A percentile compares a stretch with the other conserved stretches of the same genome.
phyloP scores from a whole-genome alignment of 768 basidiomycete genomes.

The Calocybe cyanea region DNA sequence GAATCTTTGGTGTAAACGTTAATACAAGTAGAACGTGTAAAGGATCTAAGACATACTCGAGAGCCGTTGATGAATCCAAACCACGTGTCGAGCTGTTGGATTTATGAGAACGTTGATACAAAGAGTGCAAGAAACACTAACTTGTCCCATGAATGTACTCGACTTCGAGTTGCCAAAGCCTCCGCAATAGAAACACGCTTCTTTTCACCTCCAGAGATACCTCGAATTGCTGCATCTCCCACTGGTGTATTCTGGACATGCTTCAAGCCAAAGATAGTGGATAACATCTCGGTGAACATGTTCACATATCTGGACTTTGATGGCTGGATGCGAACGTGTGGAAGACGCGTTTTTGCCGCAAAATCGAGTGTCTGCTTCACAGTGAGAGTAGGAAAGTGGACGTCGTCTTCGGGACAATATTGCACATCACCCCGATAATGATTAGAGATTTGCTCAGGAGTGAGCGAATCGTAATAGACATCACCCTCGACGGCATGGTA shows the following conservation, averaged over 20 bases:
- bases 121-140: slow-evolving; percentile 24
- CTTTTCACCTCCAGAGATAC: slow-evolving; percentile 75
- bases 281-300: slow-evolving; percentile 49
- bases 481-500: slow-evolving; percentile 67
- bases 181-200: slow-evolving; percentile 83
- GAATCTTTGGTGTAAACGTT: slow-evolving; percentile 30
- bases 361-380: slow-evolving; percentile 74
- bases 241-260: slow-evolving; percentile 71
- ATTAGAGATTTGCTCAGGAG: slow-evolving; percentile 56
- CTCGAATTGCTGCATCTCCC: slow-evolving; percentile 72
- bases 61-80: slow-evolving; percentile 65
- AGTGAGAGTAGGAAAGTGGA: slow-evolving; percentile 82
- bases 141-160: slow-evolving; percentile 78
- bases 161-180: slow-evolving; percentile 55
- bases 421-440: slow-evolving; percentile 77
- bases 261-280: slow-evolving; percentile 71
- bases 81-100: slow-evolving; percentile 55
- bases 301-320: slow-evolving; percentile 41
- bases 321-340: slow-evolving; percentile 46
- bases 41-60: slow-evolving; percentile 40
- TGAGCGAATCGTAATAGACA: slow-evolving; percentile 73
- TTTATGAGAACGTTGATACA: not conserved
- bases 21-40: not conserved
- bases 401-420: slow-evolving; percentile 82
- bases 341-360: slow-evolving; percentile 65